Evolutionary conservation across 2,329 filamentous ascomycete genomes (phyloP).

Genomic region (Sporothrix dimorphospora): DNA sequence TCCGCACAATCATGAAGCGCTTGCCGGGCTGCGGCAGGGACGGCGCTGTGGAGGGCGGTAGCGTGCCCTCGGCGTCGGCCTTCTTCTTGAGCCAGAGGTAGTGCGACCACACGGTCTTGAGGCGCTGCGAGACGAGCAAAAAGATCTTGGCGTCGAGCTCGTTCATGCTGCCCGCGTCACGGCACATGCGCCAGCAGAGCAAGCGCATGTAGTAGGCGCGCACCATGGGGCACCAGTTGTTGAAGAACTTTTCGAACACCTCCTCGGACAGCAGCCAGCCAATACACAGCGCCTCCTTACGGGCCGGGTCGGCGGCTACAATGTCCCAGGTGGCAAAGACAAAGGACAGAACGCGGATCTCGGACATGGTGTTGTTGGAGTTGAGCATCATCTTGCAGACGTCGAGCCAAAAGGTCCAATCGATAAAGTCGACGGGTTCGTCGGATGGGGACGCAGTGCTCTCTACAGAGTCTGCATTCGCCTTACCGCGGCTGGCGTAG

Average conservation of each 20-base stretch:
- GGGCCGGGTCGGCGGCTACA: conserved; percentile 64
- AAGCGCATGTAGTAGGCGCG: conserved; percentile 90
- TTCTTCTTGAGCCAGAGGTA: conserved; percentile 74
- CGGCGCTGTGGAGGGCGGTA: conserved; percentile 75
- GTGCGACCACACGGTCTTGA: conserved; percentile 76
- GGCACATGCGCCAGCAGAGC: conserved; percentile 84
- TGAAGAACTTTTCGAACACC: conserved; percentile 81
- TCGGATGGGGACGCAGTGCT: not conserved
- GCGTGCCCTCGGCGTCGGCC: conserved; percentile 58
- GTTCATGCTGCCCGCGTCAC: conserved; percentile 69
- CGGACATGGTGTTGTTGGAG: conserved; percentile 86
- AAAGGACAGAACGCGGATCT: conserved; percentile 82
- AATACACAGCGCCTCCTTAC: conserved; percentile 72
- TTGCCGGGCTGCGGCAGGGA: conserved; percentile 83
- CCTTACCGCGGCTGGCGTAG: conserved; percentile 35
- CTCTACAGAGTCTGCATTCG: not conserved
- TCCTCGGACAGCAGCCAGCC: conserved; percentile 75
- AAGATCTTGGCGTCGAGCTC: conserved; percentile 71
- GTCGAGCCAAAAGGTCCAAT: conserved; percentile 85
- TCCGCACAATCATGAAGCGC: conserved; percentile 84
- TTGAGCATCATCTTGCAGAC: conserved; percentile 78
- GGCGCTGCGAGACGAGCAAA: conserved; percentile 64
- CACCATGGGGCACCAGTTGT: conserved; percentile 95
- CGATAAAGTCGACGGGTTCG: conserved; percentile 53
- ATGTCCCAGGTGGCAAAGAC: conserved; percentile 80